phyloP scores from a whole-genome alignment of 2,329 filamentous ascomycete species.

The Ceratocystis papillata region DNA sequence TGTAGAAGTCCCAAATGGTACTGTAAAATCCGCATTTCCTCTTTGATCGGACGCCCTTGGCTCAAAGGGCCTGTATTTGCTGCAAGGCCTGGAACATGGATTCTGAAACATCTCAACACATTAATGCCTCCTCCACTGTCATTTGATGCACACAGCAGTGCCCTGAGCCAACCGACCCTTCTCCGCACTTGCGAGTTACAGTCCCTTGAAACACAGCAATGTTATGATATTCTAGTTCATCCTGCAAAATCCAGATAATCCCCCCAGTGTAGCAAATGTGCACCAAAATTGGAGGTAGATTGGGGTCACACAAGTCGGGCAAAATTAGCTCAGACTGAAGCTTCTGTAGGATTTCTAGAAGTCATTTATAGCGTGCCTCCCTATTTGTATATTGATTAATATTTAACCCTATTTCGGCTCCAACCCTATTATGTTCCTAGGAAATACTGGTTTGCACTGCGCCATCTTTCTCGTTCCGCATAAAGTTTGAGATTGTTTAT shows the following conservation, averaged over 20 bases:
- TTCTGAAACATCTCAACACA: conserved; percentile 8
- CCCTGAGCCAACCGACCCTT: neutral
- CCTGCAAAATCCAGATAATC: neutral
- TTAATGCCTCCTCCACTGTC: conserved; percentile 8
- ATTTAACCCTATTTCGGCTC: neutral
- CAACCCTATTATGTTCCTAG: too few relatives aligned
- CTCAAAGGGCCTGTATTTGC: neutral
- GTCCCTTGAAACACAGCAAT: conserved; percentile 7
- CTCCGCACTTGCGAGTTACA: neutral
- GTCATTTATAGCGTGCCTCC: too few relatives aligned
- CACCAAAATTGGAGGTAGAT: neutral
- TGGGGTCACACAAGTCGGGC: neutral
- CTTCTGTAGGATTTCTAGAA: neutral
- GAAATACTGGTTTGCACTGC: too few relatives aligned
- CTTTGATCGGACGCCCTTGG: neutral
- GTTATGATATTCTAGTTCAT: conserved; percentile 14
- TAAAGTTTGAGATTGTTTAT: neutral
- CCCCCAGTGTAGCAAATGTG: neutral
- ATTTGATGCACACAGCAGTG: neutral
- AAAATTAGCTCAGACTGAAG: neutral
- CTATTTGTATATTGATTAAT: neutral
- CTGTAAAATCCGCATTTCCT: neutral
- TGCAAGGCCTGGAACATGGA: neutral
- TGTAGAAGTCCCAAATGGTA: neutral
- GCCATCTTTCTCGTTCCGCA: too few relatives aligned